These are phyloP conservation scores for Penicillium sp. DNA, from an alignment of 2,329 filamentous ascomycete species.

Conservation along the genomic window DNA sequence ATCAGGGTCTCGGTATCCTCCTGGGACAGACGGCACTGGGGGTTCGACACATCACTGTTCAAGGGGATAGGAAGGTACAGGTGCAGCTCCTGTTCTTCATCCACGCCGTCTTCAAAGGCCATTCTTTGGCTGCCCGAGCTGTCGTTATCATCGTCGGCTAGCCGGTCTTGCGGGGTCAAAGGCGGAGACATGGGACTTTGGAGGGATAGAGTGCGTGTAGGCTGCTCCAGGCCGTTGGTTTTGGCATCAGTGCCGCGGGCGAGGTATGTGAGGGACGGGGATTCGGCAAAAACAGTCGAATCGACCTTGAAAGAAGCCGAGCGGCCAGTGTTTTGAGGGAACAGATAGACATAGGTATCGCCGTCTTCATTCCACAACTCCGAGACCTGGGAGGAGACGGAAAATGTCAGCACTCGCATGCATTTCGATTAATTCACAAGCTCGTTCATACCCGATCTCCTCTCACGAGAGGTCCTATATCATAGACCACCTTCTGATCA, in stretches of 20 bases:
- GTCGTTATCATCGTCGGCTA: constrained; percentile 35
- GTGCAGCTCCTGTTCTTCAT: constrained; percentile 46
- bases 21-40: constrained; percentile 30
- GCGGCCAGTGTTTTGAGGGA: constrained; percentile 52
- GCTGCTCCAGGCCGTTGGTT: constrained; percentile 33
- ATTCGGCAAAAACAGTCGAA: constrained; percentile 55
- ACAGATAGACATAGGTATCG: constrained; percentile 61
- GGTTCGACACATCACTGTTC: constrained; percentile 45
- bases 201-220: constrained; percentile 30
- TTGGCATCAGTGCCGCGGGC: constrained; percentile 51
- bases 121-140: constrained; percentile 47
- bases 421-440: background rate
- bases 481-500: constrained; percentile 53
- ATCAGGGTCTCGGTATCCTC: constrained; percentile 55
- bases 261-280: constrained; percentile 51
- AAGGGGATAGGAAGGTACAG: constrained; percentile 57
- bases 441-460: constrained; percentile 47
- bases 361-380: constrained; percentile 60
- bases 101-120: constrained; percentile 42
- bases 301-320: constrained; percentile 59
- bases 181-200: constrained; percentile 29
- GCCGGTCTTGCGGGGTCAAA: constrained; percentile 29
- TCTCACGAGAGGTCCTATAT: constrained; percentile 47
- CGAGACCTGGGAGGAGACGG: constrained; percentile 38
- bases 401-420: background rate